A percentile compares a stretch with the other conserved stretches of the same genome.
Evolutionary conservation across 148 eudicot genomes (phyloP).

Genomic region (Euryodendron excelsum): DNA sequence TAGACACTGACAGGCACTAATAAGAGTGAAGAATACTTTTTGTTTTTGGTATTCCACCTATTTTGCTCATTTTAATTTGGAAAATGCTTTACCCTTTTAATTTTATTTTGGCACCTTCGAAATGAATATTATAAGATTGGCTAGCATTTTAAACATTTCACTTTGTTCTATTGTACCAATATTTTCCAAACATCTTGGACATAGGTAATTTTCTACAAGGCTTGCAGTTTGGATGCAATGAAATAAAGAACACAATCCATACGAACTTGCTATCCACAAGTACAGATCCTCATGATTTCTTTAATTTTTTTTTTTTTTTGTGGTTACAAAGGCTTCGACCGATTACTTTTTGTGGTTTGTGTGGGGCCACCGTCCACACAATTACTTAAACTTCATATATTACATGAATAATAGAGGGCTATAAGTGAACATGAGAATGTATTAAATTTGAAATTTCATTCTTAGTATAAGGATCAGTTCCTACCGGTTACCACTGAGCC

Average conservation of each 20-base stretch:
- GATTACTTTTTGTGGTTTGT: too few relatives aligned
- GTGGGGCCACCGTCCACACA: too few relatives aligned
- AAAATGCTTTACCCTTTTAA: too few relatives aligned
- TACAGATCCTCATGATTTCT: not conserved
- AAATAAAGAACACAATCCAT: not conserved
- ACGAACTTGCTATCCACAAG: not conserved
- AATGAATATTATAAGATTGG: not conserved
- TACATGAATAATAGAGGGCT: too few relatives aligned
- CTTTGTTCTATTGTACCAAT: not conserved
- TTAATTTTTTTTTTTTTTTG: too few relatives aligned
- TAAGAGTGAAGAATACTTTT: not conserved
- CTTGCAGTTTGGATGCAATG: not conserved
- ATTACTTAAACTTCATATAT: too few relatives aligned
- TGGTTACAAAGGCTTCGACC: too few relatives aligned
- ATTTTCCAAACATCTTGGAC: not conserved
- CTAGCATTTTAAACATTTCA: not conserved
- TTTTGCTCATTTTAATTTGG: not conserved
- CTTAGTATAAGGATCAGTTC: too few relatives aligned
- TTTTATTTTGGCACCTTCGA: not conserved
- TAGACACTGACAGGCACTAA: not conserved
- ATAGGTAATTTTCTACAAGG: not conserved
- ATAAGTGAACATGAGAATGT: too few relatives aligned
- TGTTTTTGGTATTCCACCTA: too few relatives aligned
- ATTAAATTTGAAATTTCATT: too few relatives aligned
- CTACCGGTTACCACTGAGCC: too few relatives aligned